Percentiles rank a stretch among this genome's conserved stretches.
These are phyloP conservation scores for Fusarium liriodendri DNA, from an alignment of 2,329 filamentous ascomycete genomes.

Conservation along the genomic window DNA sequence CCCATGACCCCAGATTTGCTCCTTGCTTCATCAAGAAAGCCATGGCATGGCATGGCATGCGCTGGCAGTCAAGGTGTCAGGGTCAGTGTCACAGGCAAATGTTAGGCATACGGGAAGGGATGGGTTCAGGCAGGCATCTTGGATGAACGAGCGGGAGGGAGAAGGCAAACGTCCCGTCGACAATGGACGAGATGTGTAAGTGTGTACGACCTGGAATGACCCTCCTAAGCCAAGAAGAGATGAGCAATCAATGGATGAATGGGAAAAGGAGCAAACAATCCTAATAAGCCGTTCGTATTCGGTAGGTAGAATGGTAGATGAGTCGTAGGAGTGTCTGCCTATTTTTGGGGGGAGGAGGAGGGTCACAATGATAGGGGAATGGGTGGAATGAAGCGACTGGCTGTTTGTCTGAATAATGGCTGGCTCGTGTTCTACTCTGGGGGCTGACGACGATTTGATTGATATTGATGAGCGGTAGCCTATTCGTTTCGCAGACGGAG, in stretches of 20 bases:
- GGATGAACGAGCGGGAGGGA: conserved; percentile 1
- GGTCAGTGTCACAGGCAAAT: background rate
- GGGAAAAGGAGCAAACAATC: conserved; percentile 6
- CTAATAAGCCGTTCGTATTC: background rate
- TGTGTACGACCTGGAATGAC: background rate
- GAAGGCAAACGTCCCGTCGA: background rate
- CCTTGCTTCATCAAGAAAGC: background rate
- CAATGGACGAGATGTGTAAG: background rate
- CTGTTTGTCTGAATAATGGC: background rate
- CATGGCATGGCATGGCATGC: background rate
- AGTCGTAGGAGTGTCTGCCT: background rate
- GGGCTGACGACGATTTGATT: background rate
- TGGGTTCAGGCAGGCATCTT: background rate
- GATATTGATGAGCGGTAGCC: background rate
- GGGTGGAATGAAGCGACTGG: background rate
- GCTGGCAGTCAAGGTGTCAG: background rate
- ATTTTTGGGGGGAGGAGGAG: background rate
- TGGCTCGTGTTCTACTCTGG: background rate
- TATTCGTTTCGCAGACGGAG: background rate
- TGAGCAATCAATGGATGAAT: background rate
- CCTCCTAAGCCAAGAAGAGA: background rate
- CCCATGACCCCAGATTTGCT: background rate
- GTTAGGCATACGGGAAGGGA: background rate
- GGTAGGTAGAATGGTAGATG: background rate
- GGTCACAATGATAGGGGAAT: background rate